Evolutionary conservation across 371 early-diverging fungal genomes (phyloP).

Genomic region (Mucor saturninus): DNA sequence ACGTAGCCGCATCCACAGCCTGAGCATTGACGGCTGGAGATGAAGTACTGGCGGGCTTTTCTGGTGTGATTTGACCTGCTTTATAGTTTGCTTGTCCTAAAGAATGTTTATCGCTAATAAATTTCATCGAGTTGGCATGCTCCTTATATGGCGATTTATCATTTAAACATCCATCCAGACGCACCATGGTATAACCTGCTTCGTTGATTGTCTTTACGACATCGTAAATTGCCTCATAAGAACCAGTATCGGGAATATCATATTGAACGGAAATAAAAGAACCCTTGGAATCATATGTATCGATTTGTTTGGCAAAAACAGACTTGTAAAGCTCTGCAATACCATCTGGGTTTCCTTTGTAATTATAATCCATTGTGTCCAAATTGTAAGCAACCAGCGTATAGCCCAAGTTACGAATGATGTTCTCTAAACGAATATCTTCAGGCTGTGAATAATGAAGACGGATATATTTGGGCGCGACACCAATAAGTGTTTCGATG

Average conservation of each 20-base stretch:
- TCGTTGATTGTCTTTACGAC: conserved; percentile 51
- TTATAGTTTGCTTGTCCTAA: conserved; percentile 55
- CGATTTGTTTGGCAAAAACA: conserved; percentile 53
- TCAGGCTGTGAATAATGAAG: conserved; percentile 57
- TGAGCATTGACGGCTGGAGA: background rate
- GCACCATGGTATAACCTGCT: conserved; percentile 60
- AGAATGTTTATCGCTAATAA: conserved; percentile 52
- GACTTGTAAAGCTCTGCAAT: conserved; percentile 49
- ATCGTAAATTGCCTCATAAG: conserved; percentile 51
- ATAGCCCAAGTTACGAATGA: conserved; percentile 53
- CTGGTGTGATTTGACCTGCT: conserved; percentile 44
- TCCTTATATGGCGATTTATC: conserved; percentile 57
- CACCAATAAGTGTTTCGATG: conserved; percentile 54
- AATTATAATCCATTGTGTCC: conserved; percentile 58
- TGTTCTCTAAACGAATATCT: conserved; percentile 46
- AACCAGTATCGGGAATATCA: conserved; percentile 61
- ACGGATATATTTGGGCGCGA: conserved; percentile 57
- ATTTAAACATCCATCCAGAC: conserved; percentile 60
- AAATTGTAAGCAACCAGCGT: conserved; percentile 55
- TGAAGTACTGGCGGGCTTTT: conserved; percentile 23
- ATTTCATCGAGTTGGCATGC: conserved; percentile 27
- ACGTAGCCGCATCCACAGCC: conserved; percentile 1
- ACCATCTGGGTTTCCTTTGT: conserved; percentile 40
- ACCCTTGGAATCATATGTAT: conserved; percentile 60
- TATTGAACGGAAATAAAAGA: conserved; percentile 59